Evolutionary conservation across 2,329 filamentous ascomycete species (phyloP).

Genomic region (Lasiodiplodia sp.): DNA sequence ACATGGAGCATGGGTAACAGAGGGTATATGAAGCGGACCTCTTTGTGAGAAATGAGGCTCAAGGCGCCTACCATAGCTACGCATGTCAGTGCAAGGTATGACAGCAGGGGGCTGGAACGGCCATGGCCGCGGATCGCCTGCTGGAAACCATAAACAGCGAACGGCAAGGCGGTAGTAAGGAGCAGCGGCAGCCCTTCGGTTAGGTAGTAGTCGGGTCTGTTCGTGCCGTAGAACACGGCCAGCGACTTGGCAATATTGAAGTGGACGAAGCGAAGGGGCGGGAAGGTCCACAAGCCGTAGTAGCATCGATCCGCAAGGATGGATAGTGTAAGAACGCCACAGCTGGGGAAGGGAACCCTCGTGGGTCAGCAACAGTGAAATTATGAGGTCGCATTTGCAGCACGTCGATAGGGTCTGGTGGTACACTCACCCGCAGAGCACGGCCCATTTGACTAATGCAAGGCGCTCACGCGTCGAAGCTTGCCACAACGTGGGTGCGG

Average conservation of each 20-base stretch:
- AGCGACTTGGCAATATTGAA: conserved; percentile 91
- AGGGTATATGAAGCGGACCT: conserved; percentile 96
- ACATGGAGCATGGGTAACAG: conserved; percentile 87
- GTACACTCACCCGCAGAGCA: conserved; percentile 63
- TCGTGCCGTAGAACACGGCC: conserved; percentile 90
- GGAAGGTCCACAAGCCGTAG: conserved; percentile 87
- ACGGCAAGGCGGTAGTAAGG: conserved; percentile 82
- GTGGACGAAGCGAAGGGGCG: conserved; percentile 83
- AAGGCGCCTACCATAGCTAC: conserved; percentile 69
- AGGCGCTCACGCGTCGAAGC: conserved; percentile 54
- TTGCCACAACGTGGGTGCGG: conserved; percentile 60
- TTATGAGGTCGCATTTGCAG: conserved; percentile 22
- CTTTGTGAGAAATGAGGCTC: conserved; percentile 89
- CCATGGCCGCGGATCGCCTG: conserved; percentile 33
- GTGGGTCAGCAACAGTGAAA: conserved; percentile 22
- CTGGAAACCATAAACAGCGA: conserved; percentile 71
- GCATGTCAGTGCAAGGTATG: conserved; percentile 50
- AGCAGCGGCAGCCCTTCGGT: conserved; percentile 89
- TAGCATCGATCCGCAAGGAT: conserved; percentile 75
- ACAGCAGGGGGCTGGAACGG: neutral
- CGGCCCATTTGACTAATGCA: conserved; percentile 67
- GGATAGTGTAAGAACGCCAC: conserved; percentile 68
- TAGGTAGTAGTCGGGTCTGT: conserved; percentile 91
- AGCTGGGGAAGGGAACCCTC: conserved; percentile 44
- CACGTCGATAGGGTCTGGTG: conserved; percentile 22